Percentiles rank a stretch among this genome's conserved stretches.
These are phyloP conservation scores for Onygenales sp. DNA, from an alignment of 2,329 filamentous ascomycete genomes.

Conservation along the genomic window DNA sequence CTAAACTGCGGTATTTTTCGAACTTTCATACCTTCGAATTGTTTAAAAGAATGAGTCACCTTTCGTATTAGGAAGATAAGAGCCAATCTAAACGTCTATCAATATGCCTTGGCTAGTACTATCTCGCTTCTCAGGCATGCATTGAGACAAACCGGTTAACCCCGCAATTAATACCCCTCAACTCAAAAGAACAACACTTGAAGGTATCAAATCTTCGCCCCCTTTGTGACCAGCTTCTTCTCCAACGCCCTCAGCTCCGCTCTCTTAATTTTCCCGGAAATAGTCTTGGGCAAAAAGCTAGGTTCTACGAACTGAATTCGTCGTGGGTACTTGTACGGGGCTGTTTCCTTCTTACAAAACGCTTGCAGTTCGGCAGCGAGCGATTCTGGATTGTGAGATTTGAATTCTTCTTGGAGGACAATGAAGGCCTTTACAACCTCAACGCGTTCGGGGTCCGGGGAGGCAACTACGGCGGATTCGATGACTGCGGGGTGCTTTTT, in stretches of 20 bases:
- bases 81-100: too few species aligned
- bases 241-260: conserved; percentile 29
- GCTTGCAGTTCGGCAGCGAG: conserved; percentile 28
- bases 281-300: conserved; percentile 31
- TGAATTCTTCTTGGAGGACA: conserved; percentile 22
- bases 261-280: conserved; percentile 28
- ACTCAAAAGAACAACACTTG: too few species aligned
- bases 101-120: too few species aligned
- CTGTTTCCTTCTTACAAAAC: conserved; percentile 31
- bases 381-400: conserved; percentile 9
- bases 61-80: too few species aligned
- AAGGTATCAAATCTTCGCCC: neutral
- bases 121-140: too few species aligned
- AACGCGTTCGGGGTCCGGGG: conserved; percentile 26
- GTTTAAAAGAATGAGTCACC: too few species aligned
- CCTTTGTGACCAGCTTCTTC: conserved; percentile 16
- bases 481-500: conserved; percentile 31
- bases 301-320: conserved; percentile 31
- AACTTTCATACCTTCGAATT: too few species aligned
- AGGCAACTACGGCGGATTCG: conserved; percentile 32
- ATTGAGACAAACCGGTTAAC: too few species aligned
- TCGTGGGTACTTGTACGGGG: conserved; percentile 34
- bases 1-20: too few species aligned
- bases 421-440: conserved; percentile 35
- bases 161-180: too few species aligned